Base-by-base conservation (phyloP, 345 rosid genomes). In the Arabidopsis suecica region DNA sequence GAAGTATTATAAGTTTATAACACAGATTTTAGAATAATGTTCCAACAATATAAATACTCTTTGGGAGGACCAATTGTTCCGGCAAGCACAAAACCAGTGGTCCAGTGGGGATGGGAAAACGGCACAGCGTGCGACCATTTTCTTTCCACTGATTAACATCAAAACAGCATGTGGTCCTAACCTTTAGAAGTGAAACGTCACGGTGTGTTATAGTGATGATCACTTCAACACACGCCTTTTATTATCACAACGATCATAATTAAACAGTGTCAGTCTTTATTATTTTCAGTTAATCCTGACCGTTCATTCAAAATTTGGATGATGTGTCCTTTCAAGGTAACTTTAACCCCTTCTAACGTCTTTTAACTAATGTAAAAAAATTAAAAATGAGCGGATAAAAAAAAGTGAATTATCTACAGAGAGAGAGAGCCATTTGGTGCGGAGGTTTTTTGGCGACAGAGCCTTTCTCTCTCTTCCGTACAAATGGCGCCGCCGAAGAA, bases 401-500 rank as follows among this genome's bases (percentile, higher is more conserved):
- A 20, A 64, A 3, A 8, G 33, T 45, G 56, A 53, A 53, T 20
- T 48, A 36, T 20, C 36, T 14, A 56, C 12, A 32, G 40, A 9
- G 18, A 33, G 58, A 47, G 18, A 48, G 70, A 49, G 11, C 30
- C 7, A 16, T 22, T 33, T 49, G 16, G 9, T 34, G 30, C 13
- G 33, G 20, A 12, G 45, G 9, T 11, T 20, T 5, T 23, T 37
- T 20, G 44, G 42, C 48, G 71, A 66, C 71, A 8, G 48, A 65
- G 44, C 48, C 23, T 37, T 47, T 16, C 12, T 36, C 28, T 59
- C 12, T 58, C 9, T 5, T 13, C 13, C 11, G 48, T 51, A 36
- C 36, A 45, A 64, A 69, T 75, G 80, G 70, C 80, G 51, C 79
- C 74, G 47, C 16, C 14, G 51, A 61, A 68, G 62, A 48, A 63